Conservation (phyloP, 2,329 filamentous ascomycete genomes). For the Fulvia fulva region DNA sequence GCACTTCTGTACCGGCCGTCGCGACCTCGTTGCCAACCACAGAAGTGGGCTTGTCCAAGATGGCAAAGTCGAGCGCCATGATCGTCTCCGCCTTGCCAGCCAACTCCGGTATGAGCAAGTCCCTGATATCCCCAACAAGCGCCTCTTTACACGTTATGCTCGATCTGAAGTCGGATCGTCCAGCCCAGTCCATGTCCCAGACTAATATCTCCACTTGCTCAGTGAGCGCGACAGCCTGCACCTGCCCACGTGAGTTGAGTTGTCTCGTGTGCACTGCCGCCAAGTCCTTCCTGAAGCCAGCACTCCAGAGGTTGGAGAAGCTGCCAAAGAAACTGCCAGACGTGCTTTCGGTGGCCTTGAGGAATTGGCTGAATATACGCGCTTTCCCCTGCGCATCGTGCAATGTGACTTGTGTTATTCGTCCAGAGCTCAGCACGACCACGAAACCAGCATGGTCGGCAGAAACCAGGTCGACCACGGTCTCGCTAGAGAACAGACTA, state of each 20-base stretch:
- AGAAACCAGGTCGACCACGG: conserved; percentile 70
- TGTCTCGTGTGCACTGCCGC: conserved; percentile 73
- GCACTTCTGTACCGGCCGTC: conserved; percentile 20
- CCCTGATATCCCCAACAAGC: conserved; percentile 60
- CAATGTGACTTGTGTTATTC: conserved; percentile 80
- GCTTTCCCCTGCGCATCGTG: conserved; percentile 85
- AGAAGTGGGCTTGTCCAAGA: conserved; percentile 44
- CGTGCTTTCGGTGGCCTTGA: conserved; percentile 59
- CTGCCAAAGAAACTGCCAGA: conserved; percentile 72
- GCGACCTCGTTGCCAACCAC: conserved; percentile 22
- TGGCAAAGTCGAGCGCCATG: conserved; percentile 70
- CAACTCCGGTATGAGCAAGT: conserved; percentile 47
- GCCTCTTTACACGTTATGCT: conserved; percentile 67
- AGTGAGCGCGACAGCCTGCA: conserved; percentile 76
- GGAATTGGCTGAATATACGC: conserved; percentile 70
- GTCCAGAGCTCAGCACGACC: conserved; percentile 76
- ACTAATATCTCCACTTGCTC: conserved; percentile 72
- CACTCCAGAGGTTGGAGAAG: conserved; percentile 70
- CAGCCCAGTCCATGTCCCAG: conserved; percentile 87
- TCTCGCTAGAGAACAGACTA: conserved; percentile 73
- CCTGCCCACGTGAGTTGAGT: conserved; percentile 71
- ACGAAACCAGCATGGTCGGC: conserved; percentile 86
- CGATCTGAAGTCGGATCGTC: conserved; percentile 69
- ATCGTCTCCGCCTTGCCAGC: conserved; percentile 31
- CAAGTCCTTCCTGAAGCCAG: conserved; percentile 68